These are phyloP conservation scores for Chaetomium strumarium DNA, from an alignment of 2,329 filamentous ascomycete genomes.

Conservation along the genomic window DNA sequence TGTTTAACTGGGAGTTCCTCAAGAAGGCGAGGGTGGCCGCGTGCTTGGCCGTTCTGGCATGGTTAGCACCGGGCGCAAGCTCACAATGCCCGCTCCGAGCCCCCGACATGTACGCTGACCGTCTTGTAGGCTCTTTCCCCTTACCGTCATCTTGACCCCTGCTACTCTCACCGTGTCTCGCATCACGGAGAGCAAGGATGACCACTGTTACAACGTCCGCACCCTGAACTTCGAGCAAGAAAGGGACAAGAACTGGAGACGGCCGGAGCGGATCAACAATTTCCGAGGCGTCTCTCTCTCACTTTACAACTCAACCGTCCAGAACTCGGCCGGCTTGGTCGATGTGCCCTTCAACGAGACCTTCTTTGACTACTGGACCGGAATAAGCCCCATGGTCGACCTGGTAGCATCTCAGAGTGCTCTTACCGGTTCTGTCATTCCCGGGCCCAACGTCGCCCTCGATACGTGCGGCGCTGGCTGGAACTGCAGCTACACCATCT, in stretches of 20 bases:
- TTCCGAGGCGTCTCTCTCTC: slow-evolving; percentile 24
- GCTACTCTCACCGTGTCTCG: slow-evolving; percentile 27
- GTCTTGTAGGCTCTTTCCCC: slow-evolving; percentile 23
- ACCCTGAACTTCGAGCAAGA: slow-evolving; percentile 28
- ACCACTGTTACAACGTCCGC: slow-evolving; percentile 22
- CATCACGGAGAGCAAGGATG: slow-evolving; percentile 11
- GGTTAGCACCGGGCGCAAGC: slow-evolving; percentile 8
- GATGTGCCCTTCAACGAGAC: slow-evolving; percentile 17
- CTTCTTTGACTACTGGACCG: slow-evolving; percentile 30
- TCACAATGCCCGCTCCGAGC: no score
- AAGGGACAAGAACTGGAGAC: slow-evolving; percentile 26
- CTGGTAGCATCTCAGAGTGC: slow-evolving; percentile 19
- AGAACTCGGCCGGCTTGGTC: slow-evolving; percentile 1
- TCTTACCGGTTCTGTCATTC: slow-evolving; percentile 22
- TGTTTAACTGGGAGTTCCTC: slow-evolving; percentile 21
- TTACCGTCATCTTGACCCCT: slow-evolving; percentile 28
- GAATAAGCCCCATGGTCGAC: slow-evolving; percentile 18
- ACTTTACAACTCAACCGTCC: slow-evolving; percentile 25
- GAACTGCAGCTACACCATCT: slow-evolving; percentile 36
- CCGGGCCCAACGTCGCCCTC: slow-evolving; percentile 28
- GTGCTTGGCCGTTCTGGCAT: slow-evolving; percentile 16
- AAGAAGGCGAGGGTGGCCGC: slow-evolving; percentile 19
- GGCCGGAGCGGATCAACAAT: slow-evolving; percentile 18
- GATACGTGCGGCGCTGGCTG: slow-evolving; percentile 34
- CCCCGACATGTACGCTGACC: neutral